phyloP scores from a whole-genome alignment of 257 asterid genomes.

The Fraxinus anomala region DNA sequence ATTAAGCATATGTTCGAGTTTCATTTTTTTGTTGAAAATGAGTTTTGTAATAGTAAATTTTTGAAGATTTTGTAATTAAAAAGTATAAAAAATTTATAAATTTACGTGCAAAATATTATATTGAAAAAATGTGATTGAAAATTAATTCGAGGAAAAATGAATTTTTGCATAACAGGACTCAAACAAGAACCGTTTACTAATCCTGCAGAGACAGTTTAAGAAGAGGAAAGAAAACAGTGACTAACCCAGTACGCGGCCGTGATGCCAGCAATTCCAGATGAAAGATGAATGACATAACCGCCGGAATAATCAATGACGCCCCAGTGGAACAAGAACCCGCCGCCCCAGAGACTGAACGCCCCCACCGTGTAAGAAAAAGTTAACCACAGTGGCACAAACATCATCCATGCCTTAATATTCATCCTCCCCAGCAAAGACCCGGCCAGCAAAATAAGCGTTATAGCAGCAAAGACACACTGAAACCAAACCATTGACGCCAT shows the following conservation, averaged over 20 bases:
- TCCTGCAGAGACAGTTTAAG: no score
- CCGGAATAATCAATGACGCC: conserved; percentile 71
- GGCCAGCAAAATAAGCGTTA: conserved; percentile 46
- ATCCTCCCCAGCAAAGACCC: conserved; percentile 66
- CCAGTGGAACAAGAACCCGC: conserved; percentile 64
- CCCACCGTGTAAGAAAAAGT: conserved; percentile 67
- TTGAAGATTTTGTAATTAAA: no score
- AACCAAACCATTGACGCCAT: conserved; percentile 72
- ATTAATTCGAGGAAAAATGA: not conserved
- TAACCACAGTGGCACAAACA: conserved; percentile 69
- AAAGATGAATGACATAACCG: conserved; percentile 65
- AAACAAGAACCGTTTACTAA: no score
- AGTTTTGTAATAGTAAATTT: no score
- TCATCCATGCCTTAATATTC: conserved; percentile 69
- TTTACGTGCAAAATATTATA: no score
- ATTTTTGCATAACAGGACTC: not conserved
- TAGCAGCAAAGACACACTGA: conserved; percentile 64
- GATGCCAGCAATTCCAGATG: conserved; percentile 68
- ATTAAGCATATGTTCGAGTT: no score
- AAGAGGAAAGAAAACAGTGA: not conserved
- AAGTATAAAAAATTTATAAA: no score
- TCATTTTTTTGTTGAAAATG: no score
- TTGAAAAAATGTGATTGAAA: not conserved
- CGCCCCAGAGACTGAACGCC: conserved; percentile 72
- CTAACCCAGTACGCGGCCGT: conserved; percentile 69